Conservation (phyloP, 1,139 yeast species). For the Hansenula lynferdii region DNA sequence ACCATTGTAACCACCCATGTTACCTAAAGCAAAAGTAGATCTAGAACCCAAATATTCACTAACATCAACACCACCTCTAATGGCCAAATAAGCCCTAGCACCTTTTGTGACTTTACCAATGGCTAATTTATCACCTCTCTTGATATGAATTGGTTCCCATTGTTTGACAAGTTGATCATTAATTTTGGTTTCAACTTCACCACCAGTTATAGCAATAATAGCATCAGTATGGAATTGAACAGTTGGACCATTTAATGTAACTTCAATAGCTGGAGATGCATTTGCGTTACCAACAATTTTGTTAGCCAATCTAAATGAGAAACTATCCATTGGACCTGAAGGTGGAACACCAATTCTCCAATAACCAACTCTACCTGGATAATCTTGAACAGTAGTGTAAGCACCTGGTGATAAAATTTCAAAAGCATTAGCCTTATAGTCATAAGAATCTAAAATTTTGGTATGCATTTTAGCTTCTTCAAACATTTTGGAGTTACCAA, state of each 20-base stretch:
- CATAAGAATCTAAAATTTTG: slow-evolving; percentile 78
- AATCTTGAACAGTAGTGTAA: slow-evolving; percentile 92
- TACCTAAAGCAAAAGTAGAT: slow-evolving; percentile 93
- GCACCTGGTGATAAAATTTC: slow-evolving; percentile 89
- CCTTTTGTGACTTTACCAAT: slow-evolving; percentile 80
- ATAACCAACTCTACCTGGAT: slow-evolving; percentile 84
- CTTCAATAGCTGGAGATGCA: slow-evolving; percentile 84
- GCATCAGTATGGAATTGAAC: slow-evolving; percentile 77
- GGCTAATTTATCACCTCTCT: slow-evolving; percentile 71
- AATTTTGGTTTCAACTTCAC: slow-evolving; percentile 59
- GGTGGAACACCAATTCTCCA: slow-evolving; percentile 98
- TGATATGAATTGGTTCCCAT: slow-evolving; percentile 68
- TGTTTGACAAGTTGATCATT: slow-evolving; percentile 54
- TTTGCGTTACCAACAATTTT: slow-evolving; percentile 81
- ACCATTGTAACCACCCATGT: slow-evolving; percentile 93
- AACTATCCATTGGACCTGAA: slow-evolving; percentile 96
- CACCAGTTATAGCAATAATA: slow-evolving; percentile 83
- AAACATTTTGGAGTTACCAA: slow-evolving; percentile 82
- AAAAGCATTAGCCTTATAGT: slow-evolving; percentile 76
- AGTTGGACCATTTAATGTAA: slow-evolving; percentile 84
- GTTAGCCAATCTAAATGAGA: slow-evolving; percentile 85
- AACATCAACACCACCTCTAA: slow-evolving; percentile 92
- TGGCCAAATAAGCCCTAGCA: slow-evolving; percentile 84
- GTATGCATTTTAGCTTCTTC: slow-evolving; percentile 80
- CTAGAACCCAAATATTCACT: slow-evolving; percentile 94